Base-by-base conservation (phyloP, 352 stramenopile species). In the Phytophthora podocarpi region DNA sequence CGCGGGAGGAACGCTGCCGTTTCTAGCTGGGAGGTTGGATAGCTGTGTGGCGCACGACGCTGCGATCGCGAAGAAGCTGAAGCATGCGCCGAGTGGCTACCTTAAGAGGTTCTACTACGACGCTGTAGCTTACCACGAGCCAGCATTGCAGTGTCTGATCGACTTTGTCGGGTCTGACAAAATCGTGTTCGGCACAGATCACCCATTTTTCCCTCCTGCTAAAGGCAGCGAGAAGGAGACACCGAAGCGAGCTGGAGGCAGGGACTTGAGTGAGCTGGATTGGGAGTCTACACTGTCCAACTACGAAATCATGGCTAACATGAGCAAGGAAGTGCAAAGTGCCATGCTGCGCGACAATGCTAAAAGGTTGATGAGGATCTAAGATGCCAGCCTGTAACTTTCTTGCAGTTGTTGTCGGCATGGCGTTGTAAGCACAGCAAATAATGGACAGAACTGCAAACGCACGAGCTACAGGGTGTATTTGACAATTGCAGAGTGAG, bases 21-120 rank as follows among this genome's bases (percentile, higher is more conserved):
- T 87, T 45, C 66, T 90, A 13, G 75, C 76, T 3, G 80, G 80
- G 13, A 59, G 80, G 26, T 54, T 89, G 12, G 80, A 90, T 62
- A 83, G 71, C 42, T 90, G 80, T 51, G 80, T 89, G 24, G 74
- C 59, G 13, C 78, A 89, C 56, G 79, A 89, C 23, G 54, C 59
- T 26, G 76, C 73, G 3, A 74, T 83, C 27, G 39, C 63, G 16
- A 40, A 72, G 34, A 67, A 67, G 20, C 42, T 89, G 30, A 24
- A 82, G 40, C 63, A 85, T 36, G 57, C 60, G 12, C 80, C 80
- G 21, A 82, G 71, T 47, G 58, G 67, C 18, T 89, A 89, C 40
- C 56, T 89, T 15, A 76, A 85, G 47, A 59, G 74, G 23, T 81
- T 89, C 36, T 89, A 85, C 50, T 89, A 84, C 60, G 80, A 89